phyloP scores from a whole-genome alignment of 2,329 filamentous ascomycete genomes.

The Arthrobotrys conoides region DNA sequence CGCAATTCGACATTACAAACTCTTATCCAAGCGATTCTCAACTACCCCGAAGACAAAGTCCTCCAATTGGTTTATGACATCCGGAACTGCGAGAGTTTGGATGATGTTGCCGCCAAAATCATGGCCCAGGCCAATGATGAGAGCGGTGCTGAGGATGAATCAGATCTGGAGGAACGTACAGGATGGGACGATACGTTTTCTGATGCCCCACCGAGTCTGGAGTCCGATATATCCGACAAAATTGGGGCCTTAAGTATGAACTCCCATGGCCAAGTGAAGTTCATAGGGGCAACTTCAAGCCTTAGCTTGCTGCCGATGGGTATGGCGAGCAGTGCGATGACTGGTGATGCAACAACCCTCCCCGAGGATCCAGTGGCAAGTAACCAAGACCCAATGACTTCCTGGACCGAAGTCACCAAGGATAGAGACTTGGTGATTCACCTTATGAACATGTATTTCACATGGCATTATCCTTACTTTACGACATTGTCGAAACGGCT shows the following conservation, averaged over 20 bases:
- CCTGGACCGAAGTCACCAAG: conserved; percentile 88
- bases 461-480: conserved; percentile 97
- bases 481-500: conserved; percentile 87
- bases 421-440: conserved; percentile 85
- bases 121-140: conserved; percentile 71
- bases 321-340: conserved; percentile 59
- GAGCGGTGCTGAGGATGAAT: conserved; percentile 66
- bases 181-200: conserved; percentile 72
- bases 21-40: conserved; percentile 92
- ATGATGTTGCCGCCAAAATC: conserved; percentile 75
- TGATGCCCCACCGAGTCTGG: conserved; percentile 71
- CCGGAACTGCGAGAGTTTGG: conserved; percentile 83
- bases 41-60: conserved; percentile 85
- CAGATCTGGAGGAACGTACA: conserved; percentile 63
- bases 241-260: conserved; percentile 56
- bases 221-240: conserved; percentile 64
- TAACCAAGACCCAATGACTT: conserved; percentile 76
- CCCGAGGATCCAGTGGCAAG: conserved; percentile 31
- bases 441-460: conserved; percentile 97
- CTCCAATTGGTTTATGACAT: conserved; percentile 85
- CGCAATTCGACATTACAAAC: conserved; percentile 89
- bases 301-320: conserved; percentile 58
- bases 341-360: conserved; percentile 47
- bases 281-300: conserved; percentile 54
- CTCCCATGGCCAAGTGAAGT: conserved; percentile 57